Conservation (phyloP, 2,329 filamentous ascomycete species). For the Bipolaris cookei region DNA sequence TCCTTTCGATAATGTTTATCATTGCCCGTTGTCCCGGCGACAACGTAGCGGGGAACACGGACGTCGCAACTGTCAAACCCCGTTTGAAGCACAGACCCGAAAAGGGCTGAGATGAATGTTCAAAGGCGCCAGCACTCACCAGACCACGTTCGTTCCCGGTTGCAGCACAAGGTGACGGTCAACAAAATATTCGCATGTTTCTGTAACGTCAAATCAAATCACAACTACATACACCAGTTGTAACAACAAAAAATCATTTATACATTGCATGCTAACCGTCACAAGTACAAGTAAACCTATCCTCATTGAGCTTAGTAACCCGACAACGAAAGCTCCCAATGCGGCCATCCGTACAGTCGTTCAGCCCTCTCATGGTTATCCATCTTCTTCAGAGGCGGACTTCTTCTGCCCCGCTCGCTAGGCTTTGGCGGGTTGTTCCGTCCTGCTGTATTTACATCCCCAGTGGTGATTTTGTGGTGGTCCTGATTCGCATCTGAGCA, state of each 20-base stretch:
- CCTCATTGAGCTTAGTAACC: constrained; percentile 36
- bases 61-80: constrained; percentile 1
- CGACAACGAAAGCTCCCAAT: constrained; percentile 37
- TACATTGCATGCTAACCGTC: constrained; percentile 50
- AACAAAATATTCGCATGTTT: neutral
- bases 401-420: constrained; percentile 25
- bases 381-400: constrained; percentile 26
- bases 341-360: constrained; percentile 24
- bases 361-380: constrained; percentile 26
- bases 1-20: constrained; percentile 18
- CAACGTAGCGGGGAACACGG: constrained; percentile 4
- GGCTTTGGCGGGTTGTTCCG: constrained; percentile 31
- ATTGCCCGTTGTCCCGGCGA: constrained; percentile 17
- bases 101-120: neutral
- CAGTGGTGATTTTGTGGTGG: constrained; percentile 27
- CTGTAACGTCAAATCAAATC: neutral
- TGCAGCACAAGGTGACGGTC: neutral
- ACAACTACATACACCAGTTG: neutral
- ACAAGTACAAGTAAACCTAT: constrained; percentile 47
- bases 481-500: constrained; percentile 11
- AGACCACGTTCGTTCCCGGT: neutral
- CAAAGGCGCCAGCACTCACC: neutral
- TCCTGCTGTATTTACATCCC: constrained; percentile 43
- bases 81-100: neutral
- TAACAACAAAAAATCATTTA: constrained; percentile 33